Evolutionary conservation across 345 rosid species (phyloP).

Genomic region (Eucalyptus regnans): DNA sequence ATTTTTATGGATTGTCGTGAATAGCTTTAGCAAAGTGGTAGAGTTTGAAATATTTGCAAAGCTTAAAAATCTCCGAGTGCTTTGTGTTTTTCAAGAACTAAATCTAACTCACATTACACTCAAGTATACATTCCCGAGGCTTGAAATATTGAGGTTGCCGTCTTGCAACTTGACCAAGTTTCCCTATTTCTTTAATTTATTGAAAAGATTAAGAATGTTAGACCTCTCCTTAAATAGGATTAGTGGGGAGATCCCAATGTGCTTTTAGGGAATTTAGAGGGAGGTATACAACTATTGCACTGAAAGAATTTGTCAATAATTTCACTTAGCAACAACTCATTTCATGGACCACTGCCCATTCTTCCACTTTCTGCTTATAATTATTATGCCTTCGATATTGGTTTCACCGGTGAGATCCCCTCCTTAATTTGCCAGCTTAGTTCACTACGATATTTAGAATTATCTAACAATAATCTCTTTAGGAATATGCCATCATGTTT

Average conservation of each 20-base stretch:
- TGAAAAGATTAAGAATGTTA: rapidly evolving
- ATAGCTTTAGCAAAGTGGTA: rapidly evolving
- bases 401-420: neutral
- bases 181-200: neutral
- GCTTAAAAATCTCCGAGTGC: neutral
- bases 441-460: rapidly evolving
- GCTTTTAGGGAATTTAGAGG: neutral
- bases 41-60: neutral
- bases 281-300: neutral
- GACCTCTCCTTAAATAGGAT: neutral
- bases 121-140: rapidly evolving
- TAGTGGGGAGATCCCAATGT: neutral
- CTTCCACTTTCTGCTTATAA: rapidly evolving
- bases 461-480: neutral
- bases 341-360: neutral
- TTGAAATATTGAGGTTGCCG: rapidly evolving
- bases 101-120: rapidly evolving
- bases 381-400: rapidly evolving
- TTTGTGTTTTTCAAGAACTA: neutral
- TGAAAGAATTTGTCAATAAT: neutral
- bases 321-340: rapidly evolving
- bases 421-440: neutral
- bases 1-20: too few relatives aligned
- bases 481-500: neutral
- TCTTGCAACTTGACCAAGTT: neutral